A percentile compares a stretch with the other conserved stretches of the same genome.
phyloP scores from a whole-genome alignment of 2,329 filamentous ascomycete species.

The Thelonectria rubi region DNA sequence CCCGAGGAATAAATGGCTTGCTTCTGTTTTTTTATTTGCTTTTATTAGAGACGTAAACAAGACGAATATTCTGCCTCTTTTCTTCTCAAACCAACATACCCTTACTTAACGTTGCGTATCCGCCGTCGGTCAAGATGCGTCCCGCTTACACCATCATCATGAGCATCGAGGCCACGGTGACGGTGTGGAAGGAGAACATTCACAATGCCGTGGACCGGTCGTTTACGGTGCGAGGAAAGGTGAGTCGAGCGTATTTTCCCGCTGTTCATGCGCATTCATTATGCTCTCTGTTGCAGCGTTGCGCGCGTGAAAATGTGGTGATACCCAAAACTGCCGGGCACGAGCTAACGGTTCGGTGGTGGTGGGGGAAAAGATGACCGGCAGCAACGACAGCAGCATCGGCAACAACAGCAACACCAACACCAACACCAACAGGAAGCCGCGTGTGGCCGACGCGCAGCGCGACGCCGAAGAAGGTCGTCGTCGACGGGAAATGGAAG shows the following conservation, averaged over 20 bases:
- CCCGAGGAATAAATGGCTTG: too few relatives aligned
- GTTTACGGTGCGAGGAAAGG: constrained; percentile 13
- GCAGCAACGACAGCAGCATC: too few relatives aligned
- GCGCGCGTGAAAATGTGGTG: too few relatives aligned
- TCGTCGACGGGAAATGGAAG: constrained; percentile 12
- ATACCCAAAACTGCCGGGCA: not conserved
- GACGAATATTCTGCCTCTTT: too few relatives aligned
- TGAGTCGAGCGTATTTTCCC: not conserved
- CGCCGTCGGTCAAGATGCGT: constrained; percentile 11
- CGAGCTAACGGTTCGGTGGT: too few relatives aligned
- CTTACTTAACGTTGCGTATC: not conserved
- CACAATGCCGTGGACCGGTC: constrained; percentile 17
- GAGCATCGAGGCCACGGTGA: constrained; percentile 10
- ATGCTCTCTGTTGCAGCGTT: too few relatives aligned
- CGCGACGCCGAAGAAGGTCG: constrained; percentile 21
- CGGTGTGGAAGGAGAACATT: constrained; percentile 13
- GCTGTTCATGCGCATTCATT: not conserved
- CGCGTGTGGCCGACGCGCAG: constrained; percentile 1
- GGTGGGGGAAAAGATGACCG: not conserved
- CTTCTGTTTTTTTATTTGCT: too few relatives aligned
- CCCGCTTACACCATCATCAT: constrained; percentile 14
- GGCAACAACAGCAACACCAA: too few relatives aligned
- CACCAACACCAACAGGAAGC: constrained; percentile 1
- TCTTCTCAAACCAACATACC: not conserved
- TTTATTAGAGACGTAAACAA: too few relatives aligned